Percentiles rank a stretch among this genome's conserved stretches.
Conservation (phyloP, 371 early-diverging fungal species). For the Mucor indicus region DNA sequence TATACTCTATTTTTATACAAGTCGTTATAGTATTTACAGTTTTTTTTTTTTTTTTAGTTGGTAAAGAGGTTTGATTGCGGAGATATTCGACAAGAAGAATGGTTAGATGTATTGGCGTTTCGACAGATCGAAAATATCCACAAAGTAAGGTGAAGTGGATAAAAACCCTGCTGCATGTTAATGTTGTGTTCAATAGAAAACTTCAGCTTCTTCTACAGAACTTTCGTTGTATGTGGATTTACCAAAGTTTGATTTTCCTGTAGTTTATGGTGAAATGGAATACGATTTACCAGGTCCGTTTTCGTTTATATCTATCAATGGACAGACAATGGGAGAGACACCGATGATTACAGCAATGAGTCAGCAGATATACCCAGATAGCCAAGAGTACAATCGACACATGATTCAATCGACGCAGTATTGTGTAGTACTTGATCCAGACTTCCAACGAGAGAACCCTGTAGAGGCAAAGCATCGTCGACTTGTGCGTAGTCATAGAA, state of each 20-base stretch:
- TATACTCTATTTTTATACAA: constrained; percentile 12
- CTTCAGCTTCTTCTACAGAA: constrained; percentile 52
- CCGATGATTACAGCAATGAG: constrained; percentile 26
- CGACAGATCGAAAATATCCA: constrained; percentile 79
- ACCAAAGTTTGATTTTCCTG: constrained; percentile 92
- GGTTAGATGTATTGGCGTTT: constrained; percentile 89
- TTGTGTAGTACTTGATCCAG: constrained; percentile 63
- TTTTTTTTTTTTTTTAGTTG: constrained; percentile 41
- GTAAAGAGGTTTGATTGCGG: constrained; percentile 83
- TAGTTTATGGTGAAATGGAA: constrained; percentile 82
- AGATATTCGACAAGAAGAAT: constrained; percentile 80
- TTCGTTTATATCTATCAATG: neutral
- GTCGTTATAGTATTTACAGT: neutral
- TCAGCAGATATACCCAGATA: constrained; percentile 20
- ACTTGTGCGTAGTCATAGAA: constrained; percentile 86
- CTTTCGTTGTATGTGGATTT: constrained; percentile 82
- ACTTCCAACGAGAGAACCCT: constrained; percentile 79
- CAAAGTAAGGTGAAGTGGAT: constrained; percentile 41
- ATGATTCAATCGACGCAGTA: constrained; percentile 13
- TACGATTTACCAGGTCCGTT: constrained; percentile 29
- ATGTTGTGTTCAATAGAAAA: constrained; percentile 32
- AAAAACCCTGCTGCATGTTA: neutral
- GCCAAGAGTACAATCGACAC: constrained; percentile 7
- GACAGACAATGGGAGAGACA: constrained; percentile 1
- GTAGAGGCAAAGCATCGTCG: constrained; percentile 96